Evolutionary conservation across 352 stramenopile species (phyloP), one percentile per base, ranked within the genome.

Genomic region (Phytophthora palmivora): DNA sequence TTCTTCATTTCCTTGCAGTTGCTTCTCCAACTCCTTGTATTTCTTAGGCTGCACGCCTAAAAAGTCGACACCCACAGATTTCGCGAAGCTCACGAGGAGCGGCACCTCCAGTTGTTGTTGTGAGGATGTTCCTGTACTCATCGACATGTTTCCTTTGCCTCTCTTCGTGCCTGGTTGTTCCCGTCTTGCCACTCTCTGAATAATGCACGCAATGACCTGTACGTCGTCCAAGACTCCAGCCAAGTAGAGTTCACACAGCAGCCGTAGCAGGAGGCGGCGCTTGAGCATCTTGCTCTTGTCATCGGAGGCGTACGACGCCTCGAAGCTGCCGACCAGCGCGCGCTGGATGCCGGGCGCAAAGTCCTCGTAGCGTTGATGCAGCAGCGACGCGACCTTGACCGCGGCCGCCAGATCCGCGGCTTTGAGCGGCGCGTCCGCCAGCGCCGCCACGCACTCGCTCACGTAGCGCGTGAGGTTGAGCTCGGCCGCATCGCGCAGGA

Each of bases 391-490:
- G 9, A 98, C 74, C 34, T 83, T 79, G 12, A 98, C 81, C 12
- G 96, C 82, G n/a, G 83, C 83, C 18, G 75, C 64, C 14, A 98
- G 46, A 67, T 99, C 96, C 5, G 67, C 79, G 1, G 90, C 60
- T 65, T 97, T 98, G 36, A 97, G 74, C 51, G 84, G 76, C 21
- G 84, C 73, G 37, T 98, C 96, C 7, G 94, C 71, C 7, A 99
- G 57, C 28, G 92, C 82, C 4, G 82, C 74, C 4, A 97, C 91
- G 52, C 97, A 97, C 76, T 98, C 96, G 75, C 96, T 98, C 21
- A 98, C 84, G 69, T 98, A 99, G 11, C 95, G 82, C 42, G 82
- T 97, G 37, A 99, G 79, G 74, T 99, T 99, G 33, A 98, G 74
- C 52, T 97, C 95, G 12, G 64, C 59, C 0, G 93, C 80, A 58